Conservation (phyloP, 169 alveolate species). For the Blepharisma undulans region DNA sequence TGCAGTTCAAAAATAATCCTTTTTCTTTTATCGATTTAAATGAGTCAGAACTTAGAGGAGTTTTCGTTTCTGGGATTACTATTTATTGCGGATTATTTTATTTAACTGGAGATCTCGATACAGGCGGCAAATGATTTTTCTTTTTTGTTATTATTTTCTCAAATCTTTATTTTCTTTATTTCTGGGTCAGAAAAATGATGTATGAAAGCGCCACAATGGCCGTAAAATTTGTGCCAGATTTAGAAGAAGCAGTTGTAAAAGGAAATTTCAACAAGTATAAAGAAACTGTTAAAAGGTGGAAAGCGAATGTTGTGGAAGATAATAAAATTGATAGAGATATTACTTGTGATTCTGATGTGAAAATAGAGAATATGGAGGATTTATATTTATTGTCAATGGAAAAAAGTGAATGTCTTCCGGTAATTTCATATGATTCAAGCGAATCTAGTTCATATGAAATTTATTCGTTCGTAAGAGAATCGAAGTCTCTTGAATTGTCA, state of each 20-base stretch:
- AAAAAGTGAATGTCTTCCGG: neutral
- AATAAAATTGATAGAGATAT: neutral
- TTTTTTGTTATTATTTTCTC: neutral
- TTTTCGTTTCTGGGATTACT: neutral
- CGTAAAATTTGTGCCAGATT: neutral
- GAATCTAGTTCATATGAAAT: neutral
- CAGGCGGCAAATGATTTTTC: neutral
- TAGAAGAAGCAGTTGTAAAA: neutral
- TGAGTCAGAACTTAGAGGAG: neutral
- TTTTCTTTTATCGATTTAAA: neutral
- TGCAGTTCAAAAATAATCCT: neutral
- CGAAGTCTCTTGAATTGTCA: neutral
- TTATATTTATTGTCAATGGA: neutral
- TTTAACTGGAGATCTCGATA: conserved; percentile 23
- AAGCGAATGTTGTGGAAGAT: neutral
- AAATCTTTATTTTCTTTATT: neutral
- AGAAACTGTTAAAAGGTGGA: neutral
- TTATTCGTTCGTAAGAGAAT: neutral
- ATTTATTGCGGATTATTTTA: conserved; percentile 53
- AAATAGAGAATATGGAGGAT: neutral
- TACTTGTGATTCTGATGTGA: neutral
- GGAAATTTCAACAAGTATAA: neutral
- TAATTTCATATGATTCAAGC: neutral
- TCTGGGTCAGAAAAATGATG: neutral
- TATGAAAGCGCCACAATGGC: neutral